Evolutionary conservation across 805 yeast genomes (phyloP).

Genomic region (Lachancea nothofagi): DNA sequence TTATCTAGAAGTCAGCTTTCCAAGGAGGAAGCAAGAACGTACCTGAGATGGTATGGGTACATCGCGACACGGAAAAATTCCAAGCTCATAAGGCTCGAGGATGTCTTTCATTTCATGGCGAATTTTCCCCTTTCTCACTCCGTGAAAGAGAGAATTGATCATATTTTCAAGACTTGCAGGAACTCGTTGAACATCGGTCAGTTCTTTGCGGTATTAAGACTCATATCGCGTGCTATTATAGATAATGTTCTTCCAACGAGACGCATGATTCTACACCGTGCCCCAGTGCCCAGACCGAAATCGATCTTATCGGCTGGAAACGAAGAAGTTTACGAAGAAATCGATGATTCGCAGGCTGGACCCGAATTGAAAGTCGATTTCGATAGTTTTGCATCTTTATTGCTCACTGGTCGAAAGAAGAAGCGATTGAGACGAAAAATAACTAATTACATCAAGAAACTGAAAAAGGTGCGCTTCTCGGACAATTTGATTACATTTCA

Average conservation of each 20-base stretch:
- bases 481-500: slow-evolving; percentile 52
- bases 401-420: slow-evolving; percentile 76
- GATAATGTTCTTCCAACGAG: slow-evolving; percentile 49
- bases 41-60: slow-evolving; percentile 90
- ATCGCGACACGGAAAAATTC: slow-evolving; percentile 66
- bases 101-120: slow-evolving; percentile 68
- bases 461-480: slow-evolving; percentile 66
- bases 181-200: slow-evolving; percentile 76
- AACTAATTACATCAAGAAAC: slow-evolving; percentile 34
- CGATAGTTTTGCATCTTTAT: slow-evolving; percentile 78
- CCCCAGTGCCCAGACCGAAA: slow-evolving; percentile 74
- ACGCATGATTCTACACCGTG: slow-evolving; percentile 44
- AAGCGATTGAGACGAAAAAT: slow-evolving; percentile 35
- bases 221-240: slow-evolving; percentile 63
- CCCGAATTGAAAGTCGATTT: slow-evolving; percentile 54
- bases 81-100: slow-evolving; percentile 61
- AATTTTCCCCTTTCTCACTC: slow-evolving; percentile 62
- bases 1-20: slow-evolving; percentile 65
- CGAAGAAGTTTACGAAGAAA: slow-evolving; percentile 42
- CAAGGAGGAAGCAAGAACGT: slow-evolving; percentile 73
- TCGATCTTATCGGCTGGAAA: slow-evolving; percentile 65
- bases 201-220: slow-evolving; percentile 79
- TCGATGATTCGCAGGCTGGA: slow-evolving; percentile 28
- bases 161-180: slow-evolving; percentile 46
- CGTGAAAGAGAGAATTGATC: slow-evolving; percentile 45